phyloP scores from a whole-genome alignment of 352 stramenopile species.

The Pythium aquatile region DNA sequence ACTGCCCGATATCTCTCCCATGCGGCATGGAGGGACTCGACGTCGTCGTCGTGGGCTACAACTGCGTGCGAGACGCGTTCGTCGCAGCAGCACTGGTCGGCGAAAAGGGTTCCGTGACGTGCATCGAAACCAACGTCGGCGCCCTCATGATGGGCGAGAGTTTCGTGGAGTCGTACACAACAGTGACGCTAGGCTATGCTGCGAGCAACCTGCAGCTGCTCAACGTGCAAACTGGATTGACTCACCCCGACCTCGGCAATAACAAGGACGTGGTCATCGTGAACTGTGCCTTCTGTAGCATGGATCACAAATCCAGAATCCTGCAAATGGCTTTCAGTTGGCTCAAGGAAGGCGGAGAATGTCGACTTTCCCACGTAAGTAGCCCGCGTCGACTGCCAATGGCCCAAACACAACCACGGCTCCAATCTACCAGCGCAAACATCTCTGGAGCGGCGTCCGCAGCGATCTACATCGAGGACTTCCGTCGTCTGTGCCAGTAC shows the following conservation, averaged over 20 bases:
- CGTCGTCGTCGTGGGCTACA: conserved; percentile 41
- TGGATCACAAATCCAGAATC: conserved; percentile 29
- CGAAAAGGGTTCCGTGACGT: conserved; percentile 36
- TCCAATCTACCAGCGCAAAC: background rate
- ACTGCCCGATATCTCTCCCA: conserved; percentile 19
- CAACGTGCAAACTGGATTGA: conserved; percentile 1
- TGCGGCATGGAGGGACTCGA: conserved; percentile 35
- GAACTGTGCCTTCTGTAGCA: conserved; percentile 49
- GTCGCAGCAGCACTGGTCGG: conserved; percentile 41
- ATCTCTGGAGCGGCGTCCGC: background rate
- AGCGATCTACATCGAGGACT: conserved; percentile 43
- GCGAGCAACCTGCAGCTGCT: conserved; percentile 34
- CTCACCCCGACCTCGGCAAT: background rate
- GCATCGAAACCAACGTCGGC: conserved; percentile 35
- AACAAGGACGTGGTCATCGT: conserved; percentile 34
- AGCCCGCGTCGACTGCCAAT: conserved; percentile 13
- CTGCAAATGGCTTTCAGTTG: conserved; percentile 35
- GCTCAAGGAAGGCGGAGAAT: conserved; percentile 50
- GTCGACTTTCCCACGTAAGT: conserved; percentile 30
- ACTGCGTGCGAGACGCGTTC: conserved; percentile 49
- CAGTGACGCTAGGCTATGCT: conserved; percentile 28
- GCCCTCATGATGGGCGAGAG: conserved; percentile 11
- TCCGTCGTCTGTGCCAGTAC: conserved; percentile 41
- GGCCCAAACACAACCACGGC: background rate
- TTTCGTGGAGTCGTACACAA: conserved; percentile 8